phyloP scores from a whole-genome alignment of 2,329 filamentous ascomycete species.

The Fusarium sp. region DNA sequence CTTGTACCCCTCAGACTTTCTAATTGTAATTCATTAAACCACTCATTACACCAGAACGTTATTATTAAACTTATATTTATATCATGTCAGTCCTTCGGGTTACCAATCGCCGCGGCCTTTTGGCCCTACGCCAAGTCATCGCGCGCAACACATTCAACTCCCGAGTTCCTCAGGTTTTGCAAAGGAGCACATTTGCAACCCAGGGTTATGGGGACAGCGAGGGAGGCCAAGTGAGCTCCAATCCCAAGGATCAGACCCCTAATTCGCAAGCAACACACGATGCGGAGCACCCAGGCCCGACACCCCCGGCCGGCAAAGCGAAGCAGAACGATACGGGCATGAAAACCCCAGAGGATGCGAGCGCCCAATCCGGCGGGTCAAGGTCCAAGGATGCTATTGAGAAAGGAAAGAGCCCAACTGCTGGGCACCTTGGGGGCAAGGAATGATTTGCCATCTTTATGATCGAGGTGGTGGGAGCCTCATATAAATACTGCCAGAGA shows the following conservation, averaged over 20 bases:
- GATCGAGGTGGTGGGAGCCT: too few relatives aligned
- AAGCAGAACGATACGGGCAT: background rate
- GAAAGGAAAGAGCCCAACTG: conserved; percentile 13
- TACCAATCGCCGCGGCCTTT: background rate
- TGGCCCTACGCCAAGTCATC: background rate
- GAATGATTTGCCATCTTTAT: background rate
- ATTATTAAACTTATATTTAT: background rate
- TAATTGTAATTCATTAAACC: background rate
- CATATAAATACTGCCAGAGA: too few relatives aligned
- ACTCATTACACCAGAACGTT: background rate
- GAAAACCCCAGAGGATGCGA: conserved; percentile 6
- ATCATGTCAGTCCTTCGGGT: background rate
- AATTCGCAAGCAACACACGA: conserved; percentile 15
- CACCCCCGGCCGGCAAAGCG: background rate
- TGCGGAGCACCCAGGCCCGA: background rate
- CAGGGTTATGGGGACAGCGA: conserved; percentile 4
- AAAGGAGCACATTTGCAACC: background rate
- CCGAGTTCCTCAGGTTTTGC: background rate
- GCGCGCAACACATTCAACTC: background rate
- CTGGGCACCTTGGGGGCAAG: conserved; percentile 3
- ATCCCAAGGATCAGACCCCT: background rate
- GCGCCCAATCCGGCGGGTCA: conserved; percentile 8
- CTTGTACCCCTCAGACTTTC: background rate
- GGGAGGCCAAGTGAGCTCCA: conserved; percentile 5
- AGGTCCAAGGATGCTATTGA: conserved; percentile 13